Evolutionary conservation across 805 yeast species (phyloP), one percentile per base, ranked within the genome.

Genomic region (Saccharomycopsis babjevae): DNA sequence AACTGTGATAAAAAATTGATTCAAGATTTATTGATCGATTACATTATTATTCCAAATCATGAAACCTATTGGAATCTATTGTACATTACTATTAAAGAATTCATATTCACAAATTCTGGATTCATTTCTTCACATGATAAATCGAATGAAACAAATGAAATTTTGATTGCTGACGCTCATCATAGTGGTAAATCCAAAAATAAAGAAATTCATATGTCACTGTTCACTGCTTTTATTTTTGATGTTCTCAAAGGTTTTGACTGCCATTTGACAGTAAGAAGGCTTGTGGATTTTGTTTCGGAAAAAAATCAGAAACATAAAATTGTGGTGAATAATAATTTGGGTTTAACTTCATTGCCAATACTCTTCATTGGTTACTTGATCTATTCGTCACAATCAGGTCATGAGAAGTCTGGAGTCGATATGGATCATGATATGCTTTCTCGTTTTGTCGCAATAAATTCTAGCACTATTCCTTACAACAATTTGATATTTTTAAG

Each of bases 271-370:
- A 46, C 52, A 13, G 52, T 46, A 7, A 11, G 52, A 22, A 22
- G 28, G n/a, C 52, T 46, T 22, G 25, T 46, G 55, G 52, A 59
- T 5, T 25, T 55, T 25, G n/a, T 36, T 7, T 38, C 25, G 1
- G 40, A 38, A 13, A 36, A 38, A 64, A 59, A 67, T 68, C 56
- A 60, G 64, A 18, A 61, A 66, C 18, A 66, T 67, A 5, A 68
- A 69, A 36, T 62, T 66, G 18, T 64, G 67, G 34, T 82, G 54
- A 80, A 80, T 67, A 79, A 81, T 66, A 81, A 81, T 63, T 69
- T 83, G 58, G 84, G 84, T 1, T 73, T 82, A 30, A 72, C 81
- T 15, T 70, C 80, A 10, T 74, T 79, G 62, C 86, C 86, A 0
- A 65, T 82, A 39, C 67, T 82, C 8, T 75, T 80, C 67, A 71